These are phyloP conservation scores for Scheffersomyces amazonensis DNA, from an alignment of 805 yeast genomes.

Conservation along the genomic window DNA sequence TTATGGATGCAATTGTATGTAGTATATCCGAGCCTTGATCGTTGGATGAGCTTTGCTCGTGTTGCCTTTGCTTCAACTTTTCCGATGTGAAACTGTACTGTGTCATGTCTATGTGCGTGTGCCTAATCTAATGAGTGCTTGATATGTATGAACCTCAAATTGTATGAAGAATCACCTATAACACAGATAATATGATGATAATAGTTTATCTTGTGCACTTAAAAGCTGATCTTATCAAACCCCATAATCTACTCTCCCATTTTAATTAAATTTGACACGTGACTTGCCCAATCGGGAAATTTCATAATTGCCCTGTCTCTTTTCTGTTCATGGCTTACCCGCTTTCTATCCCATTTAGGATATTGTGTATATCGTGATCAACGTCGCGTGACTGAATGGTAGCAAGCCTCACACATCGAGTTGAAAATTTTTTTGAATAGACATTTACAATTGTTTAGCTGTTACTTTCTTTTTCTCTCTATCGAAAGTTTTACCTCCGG, in stretches of 20 bases:
- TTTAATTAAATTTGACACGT: too few species aligned
- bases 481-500: slow-evolving; percentile 41
- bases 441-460: too few species aligned
- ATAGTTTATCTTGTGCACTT: not conserved
- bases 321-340: too few species aligned
- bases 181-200: too few species aligned
- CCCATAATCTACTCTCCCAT: not conserved
- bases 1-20: slow-evolving; percentile 6
- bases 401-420: too few species aligned
- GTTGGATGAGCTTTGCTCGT: not conserved
- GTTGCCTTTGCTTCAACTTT: not conserved
- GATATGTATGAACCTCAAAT: not conserved
- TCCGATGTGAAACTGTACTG: not conserved
- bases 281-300: too few species aligned
- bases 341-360: too few species aligned
- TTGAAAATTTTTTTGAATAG: too few species aligned
- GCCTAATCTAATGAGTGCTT: not conserved
- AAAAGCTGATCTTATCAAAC: not conserved
- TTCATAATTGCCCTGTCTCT: too few species aligned
- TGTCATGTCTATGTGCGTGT: not conserved
- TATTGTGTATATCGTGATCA: too few species aligned
- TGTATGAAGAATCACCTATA: too few species aligned
- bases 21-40: slow-evolving; percentile 7
- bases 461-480: slow-evolving; percentile 10
- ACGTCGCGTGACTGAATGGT: too few species aligned